These are phyloP conservation scores for Zasmidium angulare DNA, from an alignment of 2,329 filamentous ascomycete genomes.

Conservation along the genomic window DNA sequence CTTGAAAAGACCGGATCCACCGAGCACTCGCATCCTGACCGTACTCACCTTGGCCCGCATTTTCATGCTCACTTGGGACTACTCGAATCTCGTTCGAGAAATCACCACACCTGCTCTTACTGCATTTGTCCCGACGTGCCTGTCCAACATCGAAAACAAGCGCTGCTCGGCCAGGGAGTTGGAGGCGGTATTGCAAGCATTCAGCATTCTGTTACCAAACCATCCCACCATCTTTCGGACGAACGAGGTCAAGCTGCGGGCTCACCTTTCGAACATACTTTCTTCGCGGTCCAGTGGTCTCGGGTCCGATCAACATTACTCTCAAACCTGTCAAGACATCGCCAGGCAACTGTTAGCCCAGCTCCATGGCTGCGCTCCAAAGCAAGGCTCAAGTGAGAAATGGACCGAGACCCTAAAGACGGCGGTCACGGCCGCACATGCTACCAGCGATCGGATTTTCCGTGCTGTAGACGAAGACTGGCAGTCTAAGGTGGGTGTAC, in stretches of 20 bases:
- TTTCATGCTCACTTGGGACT: constrained; percentile 77
- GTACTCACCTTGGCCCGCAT: constrained; percentile 79
- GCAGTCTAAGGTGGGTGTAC: constrained; percentile 61
- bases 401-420: constrained; percentile 69
- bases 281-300: constrained; percentile 44
- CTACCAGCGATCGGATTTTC: constrained; percentile 73
- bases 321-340: constrained; percentile 37
- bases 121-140: constrained; percentile 68
- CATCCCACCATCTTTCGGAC: constrained; percentile 83
- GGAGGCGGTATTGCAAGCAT: constrained; percentile 69
- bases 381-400: constrained; percentile 73
- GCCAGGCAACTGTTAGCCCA: constrained; percentile 67
- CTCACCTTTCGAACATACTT: constrained; percentile 24
- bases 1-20: constrained; percentile 76
- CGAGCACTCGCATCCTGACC: constrained; percentile 71
- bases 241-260: constrained; percentile 63
- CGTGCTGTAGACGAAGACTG: constrained; percentile 78
- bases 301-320: constrained; percentile 17
- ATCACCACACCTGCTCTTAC: constrained; percentile 82
- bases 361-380: constrained; percentile 78
- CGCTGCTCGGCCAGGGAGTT: constrained; percentile 41
- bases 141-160: constrained; percentile 58
- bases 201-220: constrained; percentile 70
- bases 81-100: constrained; percentile 80
- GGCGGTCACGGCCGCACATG: constrained; percentile 65